Base-by-base conservation (phyloP, 1,139 yeast species). In the Suhomyces panamericanus region DNA sequence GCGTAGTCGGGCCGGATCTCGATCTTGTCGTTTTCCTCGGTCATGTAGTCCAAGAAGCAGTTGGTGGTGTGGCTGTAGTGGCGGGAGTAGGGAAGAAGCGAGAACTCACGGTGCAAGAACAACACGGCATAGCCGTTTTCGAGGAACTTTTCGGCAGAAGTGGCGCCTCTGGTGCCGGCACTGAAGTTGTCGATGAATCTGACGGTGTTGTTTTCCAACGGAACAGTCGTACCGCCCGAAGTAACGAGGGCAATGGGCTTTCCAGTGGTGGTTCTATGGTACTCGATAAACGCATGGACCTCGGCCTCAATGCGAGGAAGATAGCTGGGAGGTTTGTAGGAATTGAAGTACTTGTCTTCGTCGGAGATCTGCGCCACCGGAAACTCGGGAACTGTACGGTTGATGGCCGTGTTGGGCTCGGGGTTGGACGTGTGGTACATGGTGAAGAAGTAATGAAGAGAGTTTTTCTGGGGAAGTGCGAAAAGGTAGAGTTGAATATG, bases 151-250 rank as follows among this genome's bases (percentile, higher is more conserved):
- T 93, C 99, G 4, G 98, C 96, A 32, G 95, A 85, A 0, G 96
- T 85, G 9, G 99, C 96, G 44, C 99, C 99, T 65, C 99, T 79
- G 1, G 98, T 93, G 20, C 99, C 99, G 24, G 98, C 98, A 55
- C 96, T 85, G 64, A 95, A 95, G 62, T 93, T 93, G 64, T 93
- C 99, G 59, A 93, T 90, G 66, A 93, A 93, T 47, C 99, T 69
- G 13, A 93, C 99, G 0, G 99, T 95, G 59, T 95, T 93, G 66
- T 90, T 90, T 58, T 93, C 99, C 53, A 93, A 71, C 0, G 99
- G 99, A 0, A 95, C 99, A 0, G 98, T 91, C 1, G 99, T 93
- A 29, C 99, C 99, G n/a, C 99, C 99, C 10, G 93, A 83, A 0
- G 98, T 93, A 3, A 93, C 95, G 45, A 93, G 68, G 0, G 83